Evolutionary conservation across 805 yeast genomes (phyloP).

Genomic region (Barnettozyma botsteinii): DNA sequence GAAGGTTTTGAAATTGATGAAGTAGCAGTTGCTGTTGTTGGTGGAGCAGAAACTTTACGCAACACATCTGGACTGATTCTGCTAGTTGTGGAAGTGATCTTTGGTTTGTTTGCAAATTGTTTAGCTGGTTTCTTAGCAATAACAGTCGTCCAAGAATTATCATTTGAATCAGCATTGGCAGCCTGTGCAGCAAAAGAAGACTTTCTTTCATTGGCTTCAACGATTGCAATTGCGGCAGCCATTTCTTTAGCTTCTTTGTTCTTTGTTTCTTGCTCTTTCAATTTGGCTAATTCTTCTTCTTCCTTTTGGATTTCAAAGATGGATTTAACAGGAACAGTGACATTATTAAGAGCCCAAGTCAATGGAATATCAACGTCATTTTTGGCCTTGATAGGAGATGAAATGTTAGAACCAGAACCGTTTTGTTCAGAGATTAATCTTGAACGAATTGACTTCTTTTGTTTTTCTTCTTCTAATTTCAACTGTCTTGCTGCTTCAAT

Average conservation of each 20-base stretch:
- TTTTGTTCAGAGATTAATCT: slow-evolving; percentile 2
- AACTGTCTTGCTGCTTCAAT: slow-evolving; percentile 39
- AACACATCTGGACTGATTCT: slow-evolving; percentile 30
- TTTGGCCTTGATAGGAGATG: slow-evolving; percentile 3
- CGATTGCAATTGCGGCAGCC: slow-evolving; percentile 22
- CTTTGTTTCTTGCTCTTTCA: background rate
- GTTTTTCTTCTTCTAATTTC: slow-evolving; percentile 28
- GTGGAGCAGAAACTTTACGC: slow-evolving; percentile 33
- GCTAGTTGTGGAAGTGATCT: slow-evolving; percentile 11
- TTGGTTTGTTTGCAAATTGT: slow-evolving; percentile 7
- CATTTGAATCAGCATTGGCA: slow-evolving; percentile 5
- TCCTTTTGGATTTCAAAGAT: slow-evolving; percentile 60
- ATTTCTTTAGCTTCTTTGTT: slow-evolving; percentile 8
- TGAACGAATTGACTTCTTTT: slow-evolving; percentile 19
- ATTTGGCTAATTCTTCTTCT: slow-evolving; percentile 34
- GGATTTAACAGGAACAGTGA: slow-evolving; percentile 33
- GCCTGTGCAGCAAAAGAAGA: slow-evolving; percentile 11
- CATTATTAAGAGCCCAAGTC: slow-evolving; percentile 3
- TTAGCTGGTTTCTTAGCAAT: slow-evolving; percentile 18
- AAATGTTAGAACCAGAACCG: too few species aligned
- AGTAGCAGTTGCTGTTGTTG: slow-evolving; percentile 5
- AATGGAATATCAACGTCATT: slow-evolving; percentile 13
- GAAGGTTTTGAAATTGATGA: slow-evolving; percentile 6
- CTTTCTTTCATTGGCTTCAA: slow-evolving; percentile 10
- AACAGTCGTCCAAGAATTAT: slow-evolving; percentile 37